Evolutionary conservation across 371 early-diverging fungal species (phyloP).

Genomic region (Actinomucor elegans): DNA sequence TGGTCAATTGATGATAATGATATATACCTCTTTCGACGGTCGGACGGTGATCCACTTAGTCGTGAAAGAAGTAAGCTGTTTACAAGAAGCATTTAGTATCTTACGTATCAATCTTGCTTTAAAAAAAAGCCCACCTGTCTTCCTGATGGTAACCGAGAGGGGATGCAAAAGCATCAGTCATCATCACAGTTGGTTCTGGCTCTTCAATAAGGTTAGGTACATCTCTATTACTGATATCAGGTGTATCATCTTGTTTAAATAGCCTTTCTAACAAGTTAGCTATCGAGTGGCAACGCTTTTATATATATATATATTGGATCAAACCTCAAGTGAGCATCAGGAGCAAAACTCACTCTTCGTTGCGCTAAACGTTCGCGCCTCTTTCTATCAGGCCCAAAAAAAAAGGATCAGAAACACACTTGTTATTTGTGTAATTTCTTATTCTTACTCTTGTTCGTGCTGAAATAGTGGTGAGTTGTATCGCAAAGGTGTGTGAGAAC

Average conservation of each 20-base stretch:
- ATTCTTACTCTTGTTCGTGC: conserved; percentile 13
- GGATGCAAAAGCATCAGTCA: conserved; percentile 1
- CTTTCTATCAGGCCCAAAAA: not conserved
- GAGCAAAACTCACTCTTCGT: conserved; percentile 15
- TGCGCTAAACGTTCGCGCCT: conserved; percentile 1
- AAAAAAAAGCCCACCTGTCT: not conserved
- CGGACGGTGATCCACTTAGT: not conserved
- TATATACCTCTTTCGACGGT: conserved; percentile 5
- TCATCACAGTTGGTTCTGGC: not conserved
- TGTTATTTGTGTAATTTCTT: not conserved
- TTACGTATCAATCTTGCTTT: not conserved
- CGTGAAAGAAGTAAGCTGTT: not conserved
- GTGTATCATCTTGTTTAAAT: conserved; percentile 5
- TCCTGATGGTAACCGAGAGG: not conserved
- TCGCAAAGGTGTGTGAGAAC: conserved; percentile 1
- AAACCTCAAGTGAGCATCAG: conserved; percentile 5
- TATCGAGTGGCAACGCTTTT: not conserved
- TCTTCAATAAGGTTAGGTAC: not conserved
- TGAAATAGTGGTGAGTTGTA: conserved; percentile 10
- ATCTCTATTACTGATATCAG: not conserved
- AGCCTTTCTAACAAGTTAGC: not conserved
- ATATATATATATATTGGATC: not conserved
- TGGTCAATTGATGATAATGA: not conserved
- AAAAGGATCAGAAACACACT: not conserved
- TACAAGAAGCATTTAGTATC: not conserved